phyloP scores from a whole-genome alignment of 1,284 basidiomycete species.

The Cutaneotrichosporon mucoides region DNA sequence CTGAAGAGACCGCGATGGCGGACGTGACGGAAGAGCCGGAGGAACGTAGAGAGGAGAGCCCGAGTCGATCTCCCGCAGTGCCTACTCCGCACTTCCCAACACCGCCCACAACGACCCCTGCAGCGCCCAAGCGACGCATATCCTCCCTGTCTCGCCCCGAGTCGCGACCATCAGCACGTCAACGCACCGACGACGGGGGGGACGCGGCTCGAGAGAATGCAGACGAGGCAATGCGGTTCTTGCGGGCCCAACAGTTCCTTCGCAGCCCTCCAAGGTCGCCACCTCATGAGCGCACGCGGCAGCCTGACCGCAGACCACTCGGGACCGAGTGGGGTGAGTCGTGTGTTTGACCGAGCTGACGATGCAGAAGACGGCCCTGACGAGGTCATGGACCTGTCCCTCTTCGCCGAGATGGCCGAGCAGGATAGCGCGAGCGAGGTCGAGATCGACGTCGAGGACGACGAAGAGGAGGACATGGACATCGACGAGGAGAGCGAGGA shows the following conservation, averaged over 20 bases:
- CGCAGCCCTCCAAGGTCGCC: not conserved
- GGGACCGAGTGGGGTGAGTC: constrained; percentile 1
- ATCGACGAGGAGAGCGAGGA: constrained; percentile 9
- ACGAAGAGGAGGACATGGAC: constrained; percentile 1
- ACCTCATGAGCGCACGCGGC: not conserved
- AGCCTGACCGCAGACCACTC: not conserved
- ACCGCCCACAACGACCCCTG: not conserved
- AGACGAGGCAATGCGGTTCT: not conserved
- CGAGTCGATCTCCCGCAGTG: not conserved
- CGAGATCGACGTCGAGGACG: not conserved
- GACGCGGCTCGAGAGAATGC: no score
- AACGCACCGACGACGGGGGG: not conserved
- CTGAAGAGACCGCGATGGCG: no score
- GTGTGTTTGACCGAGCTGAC: not conserved
- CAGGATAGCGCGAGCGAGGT: not conserved
- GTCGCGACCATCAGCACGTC: not conserved
- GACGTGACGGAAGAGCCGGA: not conserved
- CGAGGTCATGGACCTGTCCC: constrained; percentile 4
- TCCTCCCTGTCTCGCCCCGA: constrained; percentile 4
- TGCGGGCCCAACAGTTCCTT: constrained; percentile 2
- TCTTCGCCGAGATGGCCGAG: not conserved
- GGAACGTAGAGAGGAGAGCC: not conserved
- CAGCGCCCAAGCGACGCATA: constrained; percentile 9
- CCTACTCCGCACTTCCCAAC: no score
- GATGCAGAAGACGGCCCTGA: not conserved